Conservation (phyloP, 2,329 filamentous ascomycete genomes). For the Paracamarosporium sp. region DNA sequence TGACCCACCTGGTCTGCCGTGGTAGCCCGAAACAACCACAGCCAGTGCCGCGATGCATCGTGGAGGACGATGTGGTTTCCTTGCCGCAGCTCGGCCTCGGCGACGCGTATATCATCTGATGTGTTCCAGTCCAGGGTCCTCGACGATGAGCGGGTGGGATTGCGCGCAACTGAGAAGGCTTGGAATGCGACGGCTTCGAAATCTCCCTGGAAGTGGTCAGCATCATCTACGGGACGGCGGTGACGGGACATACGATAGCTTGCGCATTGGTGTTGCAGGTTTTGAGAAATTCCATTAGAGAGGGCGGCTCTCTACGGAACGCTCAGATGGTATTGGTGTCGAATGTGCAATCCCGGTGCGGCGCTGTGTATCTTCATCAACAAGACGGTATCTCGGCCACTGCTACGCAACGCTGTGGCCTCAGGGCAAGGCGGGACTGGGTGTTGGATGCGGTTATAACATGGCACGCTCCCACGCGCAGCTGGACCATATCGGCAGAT, state of each 20-base stretch:
- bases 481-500: constrained; percentile 36
- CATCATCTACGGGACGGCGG: background rate
- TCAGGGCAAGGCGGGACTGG: constrained; percentile 1
- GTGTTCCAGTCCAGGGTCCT: constrained; percentile 22
- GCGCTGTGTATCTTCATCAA: constrained; percentile 48
- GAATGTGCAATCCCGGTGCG: constrained; percentile 39
- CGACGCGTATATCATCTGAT: constrained; percentile 37
- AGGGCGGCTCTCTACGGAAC: constrained; percentile 44
- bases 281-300: constrained; percentile 49
- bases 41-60: constrained; percentile 38
- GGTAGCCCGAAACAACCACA: constrained; percentile 43
- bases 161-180: constrained; percentile 40
- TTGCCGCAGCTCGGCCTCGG: constrained; percentile 37
- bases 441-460: constrained; percentile 23
- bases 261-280: constrained; percentile 47
- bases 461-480: constrained; percentile 29
- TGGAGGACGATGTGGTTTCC: constrained; percentile 35
- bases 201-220: constrained; percentile 39
- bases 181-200: constrained; percentile 46
- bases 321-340: constrained; percentile 45
- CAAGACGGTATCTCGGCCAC: constrained; percentile 25
- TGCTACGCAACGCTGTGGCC: constrained; percentile 21
- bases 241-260: constrained; percentile 37
- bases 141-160: constrained; percentile 18
- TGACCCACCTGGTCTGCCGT: constrained; percentile 30